Conservation (phyloP, 2,329 filamentous ascomycete genomes). For the Fusarium sp. region DNA sequence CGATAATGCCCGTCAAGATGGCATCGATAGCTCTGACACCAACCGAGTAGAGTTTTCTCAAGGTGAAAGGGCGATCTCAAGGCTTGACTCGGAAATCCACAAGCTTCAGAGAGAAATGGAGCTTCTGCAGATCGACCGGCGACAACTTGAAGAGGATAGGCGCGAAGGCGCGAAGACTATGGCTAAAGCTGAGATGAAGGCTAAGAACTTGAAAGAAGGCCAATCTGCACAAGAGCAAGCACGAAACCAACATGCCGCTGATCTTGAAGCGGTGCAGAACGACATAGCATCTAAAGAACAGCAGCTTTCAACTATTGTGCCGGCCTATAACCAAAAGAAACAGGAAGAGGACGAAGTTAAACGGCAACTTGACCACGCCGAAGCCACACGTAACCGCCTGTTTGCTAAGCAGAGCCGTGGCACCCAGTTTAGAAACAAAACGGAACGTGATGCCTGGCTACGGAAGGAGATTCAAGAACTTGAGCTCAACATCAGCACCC, state of each 20-base stretch:
- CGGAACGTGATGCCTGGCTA: slow-evolving; percentile 87
- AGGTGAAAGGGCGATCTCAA: slow-evolving; percentile 82
- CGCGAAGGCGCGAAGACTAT: slow-evolving; percentile 82
- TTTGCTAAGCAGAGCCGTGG: slow-evolving; percentile 94
- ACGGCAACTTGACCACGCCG: slow-evolving; percentile 79
- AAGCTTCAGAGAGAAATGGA: slow-evolving; percentile 86
- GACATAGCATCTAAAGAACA: slow-evolving; percentile 82
- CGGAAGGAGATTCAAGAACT: slow-evolving; percentile 84
- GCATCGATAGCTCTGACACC: slow-evolving; percentile 86
- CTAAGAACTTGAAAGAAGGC: slow-evolving; percentile 85
- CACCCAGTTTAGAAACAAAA: slow-evolving; percentile 88
- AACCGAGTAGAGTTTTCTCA: slow-evolving; percentile 81
- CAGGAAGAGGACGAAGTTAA: slow-evolving; percentile 78
- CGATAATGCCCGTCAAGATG: slow-evolving; percentile 83
- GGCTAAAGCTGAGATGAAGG: slow-evolving; percentile 87
- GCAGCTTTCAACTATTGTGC: slow-evolving; percentile 80
- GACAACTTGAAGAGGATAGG: slow-evolving; percentile 90
- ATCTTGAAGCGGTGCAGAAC: slow-evolving; percentile 77
- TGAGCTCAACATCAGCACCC: slow-evolving; percentile 79
- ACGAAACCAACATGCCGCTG: slow-evolving; percentile 76
- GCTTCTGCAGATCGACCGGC: slow-evolving; percentile 84
- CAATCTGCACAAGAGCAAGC: slow-evolving; percentile 82
- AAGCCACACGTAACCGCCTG: slow-evolving; percentile 80
- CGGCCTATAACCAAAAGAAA: slow-evolving; percentile 80
- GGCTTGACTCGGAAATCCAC: slow-evolving; percentile 83